Conservation (phyloP, 2,329 filamentous ascomycete species). For the Paracamarosporium sp. region DNA sequence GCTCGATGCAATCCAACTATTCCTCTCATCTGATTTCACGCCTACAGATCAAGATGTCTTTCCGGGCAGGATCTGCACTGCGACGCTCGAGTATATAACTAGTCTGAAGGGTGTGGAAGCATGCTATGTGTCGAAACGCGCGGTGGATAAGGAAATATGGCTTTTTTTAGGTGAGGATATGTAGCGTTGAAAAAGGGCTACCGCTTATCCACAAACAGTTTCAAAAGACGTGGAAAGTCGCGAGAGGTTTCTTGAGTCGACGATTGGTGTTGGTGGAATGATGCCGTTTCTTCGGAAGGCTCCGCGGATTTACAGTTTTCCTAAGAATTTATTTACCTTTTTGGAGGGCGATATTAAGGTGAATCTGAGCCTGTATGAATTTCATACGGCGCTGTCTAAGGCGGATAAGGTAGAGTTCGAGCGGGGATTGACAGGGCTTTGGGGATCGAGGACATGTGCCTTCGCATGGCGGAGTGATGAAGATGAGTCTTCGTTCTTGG, state of each 20-base stretch:
- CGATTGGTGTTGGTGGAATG: background rate
- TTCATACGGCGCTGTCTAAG: background rate
- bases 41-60: background rate
- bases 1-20: background rate
- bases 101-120: background rate
- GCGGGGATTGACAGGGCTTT: background rate
- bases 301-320: background rate
- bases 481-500: background rate
- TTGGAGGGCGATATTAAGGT: background rate
- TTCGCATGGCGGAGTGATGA: background rate
- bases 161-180: background rate
- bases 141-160: background rate
- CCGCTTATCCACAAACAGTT: too few species aligned
- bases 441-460: background rate
- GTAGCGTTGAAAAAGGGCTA: too few species aligned
- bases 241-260: background rate
- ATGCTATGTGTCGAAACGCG: background rate
- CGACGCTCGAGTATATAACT: background rate
- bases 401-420: background rate
- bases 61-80: background rate
- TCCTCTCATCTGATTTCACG: background rate
- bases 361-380: background rate
- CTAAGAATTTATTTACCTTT: background rate
- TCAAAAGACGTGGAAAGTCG: background rate
- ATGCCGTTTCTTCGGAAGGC: background rate